Evolutionary conservation across 2,329 filamentous ascomycete genomes (phyloP), one percentile per base, ranked within the genome.

Genomic region (Madurella mycetomatis): DNA sequence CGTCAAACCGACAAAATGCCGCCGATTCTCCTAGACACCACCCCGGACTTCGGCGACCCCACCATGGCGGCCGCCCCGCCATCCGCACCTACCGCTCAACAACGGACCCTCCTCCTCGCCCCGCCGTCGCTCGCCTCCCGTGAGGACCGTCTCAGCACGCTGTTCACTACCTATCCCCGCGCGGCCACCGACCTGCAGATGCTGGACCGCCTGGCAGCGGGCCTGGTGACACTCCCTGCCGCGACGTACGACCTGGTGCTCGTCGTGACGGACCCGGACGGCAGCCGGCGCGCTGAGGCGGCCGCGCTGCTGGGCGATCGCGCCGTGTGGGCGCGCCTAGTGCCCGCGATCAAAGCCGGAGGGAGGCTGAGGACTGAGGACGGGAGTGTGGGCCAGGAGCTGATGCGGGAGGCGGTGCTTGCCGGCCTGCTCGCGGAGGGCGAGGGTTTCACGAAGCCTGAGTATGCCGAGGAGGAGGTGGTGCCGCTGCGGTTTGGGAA

Each of bases 81-180:
- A 37, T 37, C 34, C 58, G 51, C 54, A 56, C 25, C 58, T 55
- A 30, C 54, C 52, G 43, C 51, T n/a, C 30, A 56, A 17, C 59
- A 50, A 37, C 62, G 58, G 47, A 66, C 62, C 49, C 64, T 66
- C 51, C 62, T 66, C 41, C 85, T 97, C 58, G 91, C 92, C 32
- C 92, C 94, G 50, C 92, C 94, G 12, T 95, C 91, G 19, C 82
- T 97, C 65, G 87, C 94, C 62, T 84, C 90, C 52, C 87, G 95
- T 72, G 89, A 92, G 62, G 86, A 90, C 62, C 84, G 84, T 65
- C 80, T 97, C 61, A 81, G 84, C 60, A 75, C 77, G 62, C 78
- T 94, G 58, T 82, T 95, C 65, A 78, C 84, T 55, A 76, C 83
- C 54, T 41, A 60, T 74, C 85, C 94, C 70, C 86, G 90, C 67